These are phyloP conservation scores for Athelia psychrophila DNA, from an alignment of 1,284 basidiomycete species.

Conservation along the genomic window DNA sequence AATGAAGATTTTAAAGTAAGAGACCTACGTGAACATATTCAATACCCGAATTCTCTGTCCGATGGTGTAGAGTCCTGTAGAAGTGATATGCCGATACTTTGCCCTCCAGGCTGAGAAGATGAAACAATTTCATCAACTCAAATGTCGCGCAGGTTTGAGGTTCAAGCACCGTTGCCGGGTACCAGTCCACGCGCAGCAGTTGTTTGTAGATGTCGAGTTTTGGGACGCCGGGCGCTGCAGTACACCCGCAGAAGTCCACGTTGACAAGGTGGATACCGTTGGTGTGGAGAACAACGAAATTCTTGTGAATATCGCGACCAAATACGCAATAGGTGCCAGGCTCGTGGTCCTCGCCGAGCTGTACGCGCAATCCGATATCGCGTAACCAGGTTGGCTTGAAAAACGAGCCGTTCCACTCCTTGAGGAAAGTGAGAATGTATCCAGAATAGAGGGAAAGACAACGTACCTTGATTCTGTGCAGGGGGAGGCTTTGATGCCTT, in stretches of 20 bases:
- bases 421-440: no score
- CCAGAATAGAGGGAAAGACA: no score
- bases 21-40: conserved; percentile 4
- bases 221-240: neutral
- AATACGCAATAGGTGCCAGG: conserved; percentile 6
- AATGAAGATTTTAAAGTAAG: no score
- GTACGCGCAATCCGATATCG: conserved; percentile 17
- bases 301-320: conserved; percentile 3
- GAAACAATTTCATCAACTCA: conserved; percentile 18
- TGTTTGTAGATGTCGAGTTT: conserved; percentile 11
- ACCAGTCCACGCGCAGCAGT: conserved; percentile 22
- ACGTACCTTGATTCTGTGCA: neutral
- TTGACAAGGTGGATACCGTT: conserved; percentile 27
- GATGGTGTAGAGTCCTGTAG: conserved; percentile 15
- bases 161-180: conserved; percentile 16
- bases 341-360: conserved; percentile 13
- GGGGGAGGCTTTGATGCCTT: neutral
- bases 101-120: conserved; percentile 15
- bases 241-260: conserved; percentile 31
- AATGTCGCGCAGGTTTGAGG: conserved; percentile 25
- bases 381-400: conserved; percentile 10
- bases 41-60: conserved; percentile 15
- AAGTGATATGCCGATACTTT: conserved; percentile 21
- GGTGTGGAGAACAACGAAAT: conserved; percentile 26
- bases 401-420: neutral